Evolutionary conservation across 306 rosid species (phyloP), one percentile per base, ranked within the genome.

Genomic region (Rosa rugosa): DNA sequence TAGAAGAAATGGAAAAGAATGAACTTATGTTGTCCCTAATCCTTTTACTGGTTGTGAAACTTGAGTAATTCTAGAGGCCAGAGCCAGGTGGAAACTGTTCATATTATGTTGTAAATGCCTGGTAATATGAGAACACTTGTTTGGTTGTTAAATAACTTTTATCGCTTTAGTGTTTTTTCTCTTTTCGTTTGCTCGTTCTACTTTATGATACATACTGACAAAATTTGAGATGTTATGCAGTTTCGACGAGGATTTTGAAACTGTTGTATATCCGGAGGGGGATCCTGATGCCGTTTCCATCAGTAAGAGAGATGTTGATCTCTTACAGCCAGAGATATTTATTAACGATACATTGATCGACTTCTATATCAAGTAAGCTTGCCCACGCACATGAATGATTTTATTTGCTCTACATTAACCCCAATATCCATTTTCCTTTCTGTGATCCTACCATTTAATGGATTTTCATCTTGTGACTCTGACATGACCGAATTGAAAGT

Each of bases 311-410:
- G 98, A 94, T 69, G 97, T 91, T 87, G 98, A 92, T 89, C 87
- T 94, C 80, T 80, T 94, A 84, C 95, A 83, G 83, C 98, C 98
- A n/a, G 98, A 94, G 71, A 94, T 94, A 73, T 94, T 91, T 82
- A 75, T 92, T 77, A 94, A 94, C 80, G 98, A 92, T 86, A 94
- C 98, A 23, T 88, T 94, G 73, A 89, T 94, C 16, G 98, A 94
- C 82, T 94, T 94, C 78, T 94, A 94, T 80, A 94, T 92, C 86
- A 87, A 91, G 98, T 94, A 88, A 87, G 98, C 85, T 79, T 68
- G 69, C 45, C 8, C 36, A 34, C 9, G 57, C 34, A 60, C 46
- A 49, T 49, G 53, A 27, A 17, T 62, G 4, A 69, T 70, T 70
- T 8, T 68, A 16, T 47, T 40, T 77, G 77, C 56, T 67, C 66